A percentile compares a stretch with the other conserved stretches of the same genome.
phyloP scores from a whole-genome alignment of 352 stramenopile genomes.

The Pythium periplocum region DNA sequence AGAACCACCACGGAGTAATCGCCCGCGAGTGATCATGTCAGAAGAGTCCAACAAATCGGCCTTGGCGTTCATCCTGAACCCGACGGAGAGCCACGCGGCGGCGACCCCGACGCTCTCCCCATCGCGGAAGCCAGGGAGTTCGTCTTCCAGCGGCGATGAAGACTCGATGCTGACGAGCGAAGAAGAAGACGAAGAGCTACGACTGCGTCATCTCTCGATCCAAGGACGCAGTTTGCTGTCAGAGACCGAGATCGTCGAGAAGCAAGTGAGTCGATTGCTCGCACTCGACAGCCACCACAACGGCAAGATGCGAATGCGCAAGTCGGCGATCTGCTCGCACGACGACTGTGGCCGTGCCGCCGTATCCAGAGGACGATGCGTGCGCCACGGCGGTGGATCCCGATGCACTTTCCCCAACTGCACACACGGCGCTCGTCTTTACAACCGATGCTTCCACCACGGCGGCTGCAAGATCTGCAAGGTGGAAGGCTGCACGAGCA shows the following conservation, averaged over 20 bases:
- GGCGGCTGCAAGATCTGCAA: conserved; percentile 63
- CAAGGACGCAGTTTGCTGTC: conserved; percentile 49
- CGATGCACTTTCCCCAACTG: conserved; percentile 55
- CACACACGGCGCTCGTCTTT: conserved; percentile 47
- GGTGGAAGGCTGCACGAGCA: conserved; percentile 51
- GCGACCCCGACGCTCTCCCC: conserved; percentile 39
- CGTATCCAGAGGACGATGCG: conserved; percentile 46
- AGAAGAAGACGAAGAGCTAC: conserved; percentile 28
- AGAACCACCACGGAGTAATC: neutral
- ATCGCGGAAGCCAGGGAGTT: conserved; percentile 27
- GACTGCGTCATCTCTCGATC: conserved; percentile 25
- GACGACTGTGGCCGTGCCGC: conserved; percentile 42
- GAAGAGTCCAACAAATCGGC: conserved; percentile 52
- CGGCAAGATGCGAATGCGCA: conserved; percentile 65
- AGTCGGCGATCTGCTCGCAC: conserved; percentile 54
- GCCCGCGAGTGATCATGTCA: neutral
- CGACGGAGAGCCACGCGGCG: conserved; percentile 11
- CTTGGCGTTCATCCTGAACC: conserved; percentile 74
- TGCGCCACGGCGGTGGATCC: conserved; percentile 48
- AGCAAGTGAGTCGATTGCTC: conserved; percentile 50
- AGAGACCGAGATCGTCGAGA: conserved; percentile 42
- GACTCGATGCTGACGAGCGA: conserved; percentile 20
- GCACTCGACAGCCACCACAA: conserved; percentile 46
- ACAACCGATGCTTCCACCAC: conserved; percentile 67
- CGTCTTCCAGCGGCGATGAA: conserved; percentile 18